Evolutionary conservation across 331 rosid genomes (phyloP), one percentile per base, ranked within the genome.

Genomic region (Pyracantha coccinea): DNA sequence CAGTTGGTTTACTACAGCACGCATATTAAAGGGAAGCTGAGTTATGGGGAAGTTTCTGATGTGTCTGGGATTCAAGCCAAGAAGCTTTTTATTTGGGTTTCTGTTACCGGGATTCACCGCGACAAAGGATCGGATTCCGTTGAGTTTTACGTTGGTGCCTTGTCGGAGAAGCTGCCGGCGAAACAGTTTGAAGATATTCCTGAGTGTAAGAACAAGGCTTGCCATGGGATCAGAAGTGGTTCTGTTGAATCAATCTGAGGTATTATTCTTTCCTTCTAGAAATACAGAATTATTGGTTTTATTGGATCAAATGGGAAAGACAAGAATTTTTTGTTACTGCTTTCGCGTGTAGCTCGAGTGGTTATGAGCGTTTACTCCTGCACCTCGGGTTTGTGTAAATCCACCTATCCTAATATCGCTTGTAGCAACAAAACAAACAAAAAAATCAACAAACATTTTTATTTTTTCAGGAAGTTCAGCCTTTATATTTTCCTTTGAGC

Each of bases 11-110:
- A 89, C 60, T 93, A 91, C 80, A 68, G 83, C 7, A 78, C 63
- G 73, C 75, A 44, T 4, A 78, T 91, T 17, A 81, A 74, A 6
- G 98, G 97, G 54, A 88, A 81, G 28, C 81, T 93, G 68, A 78
- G 81, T 12, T 75, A 79, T 21, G 92, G 92, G 4, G 82, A 83
- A 17, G 89, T 86, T 6, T 77, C 92, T 21, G 80, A 67, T 17
- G 97, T 89, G 14, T 77, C 92, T 0, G 97, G 98, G 24, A 93
- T 93, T 67, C 88, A 88, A 77, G 97, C 91, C 3, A 83, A 91
- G 86, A 84, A 81, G 66, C 71, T 83, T 3, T 93, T 93, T 76
- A 7, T 85, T 0, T 91, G 97, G 97, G 79, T 89, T 41, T 55
- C 93, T 7, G 89, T 93, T 11, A 77, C 97, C 28, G 91, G 84